Evolutionary conservation across 2,329 filamentous ascomycete genomes (phyloP), one percentile per base, ranked within the genome.

Genomic region (Colletotrichum plurivorum): DNA sequence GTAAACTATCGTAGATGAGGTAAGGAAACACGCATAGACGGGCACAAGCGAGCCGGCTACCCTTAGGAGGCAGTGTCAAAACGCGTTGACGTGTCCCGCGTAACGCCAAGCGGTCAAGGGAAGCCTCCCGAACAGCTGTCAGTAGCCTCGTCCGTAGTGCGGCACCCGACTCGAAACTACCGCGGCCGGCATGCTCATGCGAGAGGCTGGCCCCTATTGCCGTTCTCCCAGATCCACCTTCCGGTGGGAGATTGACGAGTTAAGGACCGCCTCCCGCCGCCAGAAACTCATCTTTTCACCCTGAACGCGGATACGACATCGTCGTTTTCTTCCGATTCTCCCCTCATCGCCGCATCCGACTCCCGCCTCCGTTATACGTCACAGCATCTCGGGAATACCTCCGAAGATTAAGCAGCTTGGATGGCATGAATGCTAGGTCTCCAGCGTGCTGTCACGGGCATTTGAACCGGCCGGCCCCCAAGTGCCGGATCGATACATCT

Each of bases 121-220:
- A n/a, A 49, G n/a, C 16, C 5, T 8, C 27, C 58, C 20, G 46
- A 41, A 52, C 43, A 52, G 15, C 46, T 49, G 57, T 61, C 46
- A 51, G 45, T 7, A 22, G 7, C 46, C 18, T 49, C 66, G 46
- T 65, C 61, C 43, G 22, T 58, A 54, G 61, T 68, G 61, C 54
- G 54, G 61, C 41, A 65, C 36, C 15, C 4, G 12, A 20, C 49
- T 4, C 65, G 66, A 68, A 68, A 68, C 66, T 55, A 55, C 49
- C 41, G 61, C n/a, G 27, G 48, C 41, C 48, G 61, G 41, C 41
- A 55, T 58, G 15, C 13, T 68, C 43, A 60, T 65, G 66, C 61
- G 31, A 58, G 53, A n/a, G 22, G 3, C 7, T 54, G 22, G 20
- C 13, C 43, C 27, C 46, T 27, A 51, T 39, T 45, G 48, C 36